These are phyloP conservation scores for Xylariaceae sp. DNA, from an alignment of 2,329 filamentous ascomycete species.

Conservation along the genomic window DNA sequence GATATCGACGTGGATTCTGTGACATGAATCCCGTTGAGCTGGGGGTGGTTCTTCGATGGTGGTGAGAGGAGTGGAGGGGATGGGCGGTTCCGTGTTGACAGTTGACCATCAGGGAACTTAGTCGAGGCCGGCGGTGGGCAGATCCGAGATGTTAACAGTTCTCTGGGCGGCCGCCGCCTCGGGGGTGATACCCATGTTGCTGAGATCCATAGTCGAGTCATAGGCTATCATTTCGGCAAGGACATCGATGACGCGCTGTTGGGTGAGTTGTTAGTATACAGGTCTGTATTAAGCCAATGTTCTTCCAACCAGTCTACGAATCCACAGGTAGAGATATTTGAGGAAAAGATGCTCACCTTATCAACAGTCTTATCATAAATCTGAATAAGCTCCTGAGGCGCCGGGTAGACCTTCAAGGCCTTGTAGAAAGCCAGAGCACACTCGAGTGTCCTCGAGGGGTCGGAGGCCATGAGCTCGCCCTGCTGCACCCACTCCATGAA, in stretches of 20 bases:
- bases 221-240: slow-evolving; percentile 97
- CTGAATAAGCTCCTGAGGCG: slow-evolving; percentile 83
- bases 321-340: no score
- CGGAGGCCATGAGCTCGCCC: slow-evolving; percentile 77
- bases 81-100: slow-evolving; percentile 8
- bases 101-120: slow-evolving; percentile 31
- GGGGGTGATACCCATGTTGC: slow-evolving; percentile 8
- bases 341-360: slow-evolving; percentile 57
- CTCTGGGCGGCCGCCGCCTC: no score
- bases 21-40: slow-evolving; percentile 8
- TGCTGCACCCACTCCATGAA: slow-evolving; percentile 94
- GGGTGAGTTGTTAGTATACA: slow-evolving; percentile 3
- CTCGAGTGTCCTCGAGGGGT: slow-evolving; percentile 71
- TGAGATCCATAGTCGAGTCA: slow-evolving; percentile 69
- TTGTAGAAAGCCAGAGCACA: slow-evolving; percentile 96
- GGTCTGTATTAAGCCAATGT: background rate
- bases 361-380: slow-evolving; percentile 99
- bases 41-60: background rate
- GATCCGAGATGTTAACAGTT: slow-evolving; percentile 43
- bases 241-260: slow-evolving; percentile 83
- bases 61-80: slow-evolving; percentile 16
- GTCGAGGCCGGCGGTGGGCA: slow-evolving; percentile 52
- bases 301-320: no score
- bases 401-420: slow-evolving; percentile 96
- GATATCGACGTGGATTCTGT: slow-evolving; percentile 5